Evolutionary conservation across 306 rosid species (phyloP).

Genomic region (Dalbergia cultrata): DNA sequence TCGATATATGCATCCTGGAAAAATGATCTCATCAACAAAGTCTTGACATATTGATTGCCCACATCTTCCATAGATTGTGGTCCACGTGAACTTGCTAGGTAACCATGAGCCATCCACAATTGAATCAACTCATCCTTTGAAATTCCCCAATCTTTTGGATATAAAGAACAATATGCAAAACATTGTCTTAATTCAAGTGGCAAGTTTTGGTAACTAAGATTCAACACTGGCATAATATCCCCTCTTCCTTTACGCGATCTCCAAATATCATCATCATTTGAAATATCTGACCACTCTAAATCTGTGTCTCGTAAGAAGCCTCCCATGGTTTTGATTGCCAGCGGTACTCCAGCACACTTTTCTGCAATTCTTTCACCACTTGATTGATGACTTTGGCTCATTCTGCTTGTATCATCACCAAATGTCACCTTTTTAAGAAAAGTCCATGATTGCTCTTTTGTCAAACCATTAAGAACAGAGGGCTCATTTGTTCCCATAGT

Average conservation of each 20-base stretch:
- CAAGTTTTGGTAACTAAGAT: constrained; percentile 20
- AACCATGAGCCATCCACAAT: constrained; percentile 28
- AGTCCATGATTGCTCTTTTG: not conserved
- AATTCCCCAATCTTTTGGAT: not conserved
- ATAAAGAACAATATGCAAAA: constrained; percentile 30
- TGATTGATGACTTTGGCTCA: not conserved
- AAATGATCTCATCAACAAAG: constrained; percentile 23
- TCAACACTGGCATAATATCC: constrained; percentile 9
- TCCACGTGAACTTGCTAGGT: not conserved
- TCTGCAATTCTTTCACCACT: constrained; percentile 18
- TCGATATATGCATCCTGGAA: not conserved
- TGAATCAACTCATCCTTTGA: not conserved
- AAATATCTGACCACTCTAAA: not conserved
- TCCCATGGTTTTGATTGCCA: constrained; percentile 27
- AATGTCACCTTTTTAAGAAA: not conserved
- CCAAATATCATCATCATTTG: constrained; percentile 3
- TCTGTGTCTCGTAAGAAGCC: not conserved
- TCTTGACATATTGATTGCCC: constrained; percentile 8
- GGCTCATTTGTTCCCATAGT: not conserved
- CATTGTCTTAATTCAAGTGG: constrained; percentile 7
- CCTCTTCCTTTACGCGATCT: not conserved
- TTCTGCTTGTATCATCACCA: not conserved
- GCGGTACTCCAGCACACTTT: constrained; percentile 28
- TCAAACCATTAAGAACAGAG: not conserved
- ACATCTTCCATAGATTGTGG: constrained; percentile 17